Evolutionary conservation across 1,284 basidiomycete species (phyloP).

Genomic region (Ceratobasidium sp.): DNA sequence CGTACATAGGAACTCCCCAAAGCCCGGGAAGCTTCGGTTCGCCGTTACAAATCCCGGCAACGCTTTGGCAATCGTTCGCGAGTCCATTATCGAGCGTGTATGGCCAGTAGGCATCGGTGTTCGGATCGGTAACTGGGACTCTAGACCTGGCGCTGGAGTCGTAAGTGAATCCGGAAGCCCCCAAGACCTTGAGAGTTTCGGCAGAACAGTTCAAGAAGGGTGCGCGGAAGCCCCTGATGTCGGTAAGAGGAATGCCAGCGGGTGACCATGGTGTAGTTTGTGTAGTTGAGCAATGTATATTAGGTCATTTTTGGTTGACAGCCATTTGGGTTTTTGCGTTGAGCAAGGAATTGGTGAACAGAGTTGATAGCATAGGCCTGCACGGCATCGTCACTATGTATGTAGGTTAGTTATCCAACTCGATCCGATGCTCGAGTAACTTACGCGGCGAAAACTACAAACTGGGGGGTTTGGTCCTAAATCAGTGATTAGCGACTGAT

Average conservation of each 20-base stretch:
- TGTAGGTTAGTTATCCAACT: background rate
- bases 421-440: background rate
- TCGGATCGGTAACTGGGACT: constrained; percentile 75
- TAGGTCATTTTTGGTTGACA: constrained; percentile 82
- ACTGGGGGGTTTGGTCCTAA: constrained; percentile 76
- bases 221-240: constrained; percentile 82
- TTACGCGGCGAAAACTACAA: constrained; percentile 76
- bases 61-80: constrained; percentile 80
- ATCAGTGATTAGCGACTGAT: constrained; percentile 44
- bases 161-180: constrained; percentile 76
- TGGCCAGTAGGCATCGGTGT: constrained; percentile 83
- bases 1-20: constrained; percentile 88
- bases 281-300: constrained; percentile 79
- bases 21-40: constrained; percentile 81
- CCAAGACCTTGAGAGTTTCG: constrained; percentile 73
- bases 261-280: constrained; percentile 85
- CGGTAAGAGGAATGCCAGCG: constrained; percentile 80
- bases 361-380: constrained; percentile 80
- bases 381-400: constrained; percentile 65
- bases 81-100: constrained; percentile 82
- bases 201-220: constrained; percentile 80
- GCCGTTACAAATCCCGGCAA: constrained; percentile 74
- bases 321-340: constrained; percentile 87
- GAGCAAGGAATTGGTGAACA: constrained; percentile 80
- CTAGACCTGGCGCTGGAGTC: constrained; percentile 78